Evolutionary conservation across 768 basidiomycete species (phyloP), one percentile per base, ranked within the genome.

Genomic region (Hemileccinum impolitum): DNA sequence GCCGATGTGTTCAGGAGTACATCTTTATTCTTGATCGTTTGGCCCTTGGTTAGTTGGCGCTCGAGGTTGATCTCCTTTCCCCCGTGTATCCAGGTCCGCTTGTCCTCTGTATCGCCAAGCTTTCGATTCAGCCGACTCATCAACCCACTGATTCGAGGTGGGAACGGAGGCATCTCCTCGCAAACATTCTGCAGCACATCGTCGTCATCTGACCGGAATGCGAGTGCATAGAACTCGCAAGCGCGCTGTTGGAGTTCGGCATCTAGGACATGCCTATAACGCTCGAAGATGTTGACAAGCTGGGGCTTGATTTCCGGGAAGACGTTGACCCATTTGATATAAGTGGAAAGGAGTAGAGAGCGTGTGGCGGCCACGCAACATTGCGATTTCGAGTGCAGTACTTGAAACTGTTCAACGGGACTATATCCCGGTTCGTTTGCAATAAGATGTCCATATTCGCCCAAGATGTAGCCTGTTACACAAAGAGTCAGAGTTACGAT

Each of bases 311-410:
- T 96, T 68, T 99, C 96, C 17, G 96, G 96, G 70, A 98, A 99
- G 48, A 99, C 90, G 65, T 99, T 99, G 55, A 96, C 93, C 95
- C 95, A 98, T 79, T 99, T 99, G 74, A 97, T 87, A 66, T 99
- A 99, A 1, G 96, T 97, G 11, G 96, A 95, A 31, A 99, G 76
- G 23, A 99, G 81, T 26, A 99, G 76, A 0, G 94, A 87, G 30
- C 95, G 83, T 8, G 96, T 98, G 26, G 94, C 73, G 5, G 94
- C 93, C 32, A 89, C 79, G 63, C 94, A 96, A 63, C 92, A 90
- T 65, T 95, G 93, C 13, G 94, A 94, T 66, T 97, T 98, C 7
- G 91, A 82, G 69, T 99, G 94, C 6, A 98, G 72, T 3, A 87
- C 75, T 55, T 90, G 88, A 68, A 98, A 96, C 60, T 98, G 96